These are phyloP conservation scores for Trametes polyzona DNA, from an alignment of 1,284 basidiomycete genomes.

Conservation along the genomic window DNA sequence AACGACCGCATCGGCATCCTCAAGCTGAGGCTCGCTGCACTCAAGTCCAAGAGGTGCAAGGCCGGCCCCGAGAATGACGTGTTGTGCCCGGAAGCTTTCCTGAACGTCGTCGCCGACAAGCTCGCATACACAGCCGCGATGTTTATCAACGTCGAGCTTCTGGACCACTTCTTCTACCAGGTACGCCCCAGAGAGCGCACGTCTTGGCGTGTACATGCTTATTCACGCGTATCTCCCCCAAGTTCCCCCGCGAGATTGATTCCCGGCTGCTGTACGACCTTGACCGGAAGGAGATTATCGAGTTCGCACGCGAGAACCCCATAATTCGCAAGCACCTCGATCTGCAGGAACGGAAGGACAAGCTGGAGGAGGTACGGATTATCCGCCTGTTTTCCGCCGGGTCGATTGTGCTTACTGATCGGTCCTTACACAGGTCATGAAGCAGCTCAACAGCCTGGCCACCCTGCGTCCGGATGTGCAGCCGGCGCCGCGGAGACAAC, in stretches of 20 bases:
- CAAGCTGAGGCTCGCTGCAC: slow-evolving; percentile 80
- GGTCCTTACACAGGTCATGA: slow-evolving; percentile 94
- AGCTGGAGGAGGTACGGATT: slow-evolving; percentile 83
- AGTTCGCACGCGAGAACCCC: slow-evolving; percentile 96
- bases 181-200: slow-evolving; percentile 43
- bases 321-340: slow-evolving; percentile 87
- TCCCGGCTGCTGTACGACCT: slow-evolving; percentile 92
- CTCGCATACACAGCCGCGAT: slow-evolving; percentile 95
- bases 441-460: slow-evolving; percentile 84
- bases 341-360: slow-evolving; percentile 95
- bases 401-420: neutral
- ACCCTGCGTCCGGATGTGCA: slow-evolving; percentile 80
- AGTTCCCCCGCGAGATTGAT: slow-evolving; percentile 98
- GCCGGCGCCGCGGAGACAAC: slow-evolving; percentile 65
- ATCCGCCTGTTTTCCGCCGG: neutral
- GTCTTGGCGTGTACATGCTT: neutral
- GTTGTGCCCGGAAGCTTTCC: slow-evolving; percentile 96
- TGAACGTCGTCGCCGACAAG: slow-evolving; percentile 97
- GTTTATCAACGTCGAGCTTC: slow-evolving; percentile 98
- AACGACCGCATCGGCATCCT: slow-evolving; percentile 82
- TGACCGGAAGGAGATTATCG: slow-evolving; percentile 82
- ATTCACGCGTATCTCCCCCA: slow-evolving; percentile 3
- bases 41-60: slow-evolving; percentile 89
- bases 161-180: slow-evolving; percentile 99
- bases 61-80: slow-evolving; percentile 84